Evolutionary conservation across 768 basidiomycete genomes (phyloP).

Genomic region (Podaxis sp.): DNA sequence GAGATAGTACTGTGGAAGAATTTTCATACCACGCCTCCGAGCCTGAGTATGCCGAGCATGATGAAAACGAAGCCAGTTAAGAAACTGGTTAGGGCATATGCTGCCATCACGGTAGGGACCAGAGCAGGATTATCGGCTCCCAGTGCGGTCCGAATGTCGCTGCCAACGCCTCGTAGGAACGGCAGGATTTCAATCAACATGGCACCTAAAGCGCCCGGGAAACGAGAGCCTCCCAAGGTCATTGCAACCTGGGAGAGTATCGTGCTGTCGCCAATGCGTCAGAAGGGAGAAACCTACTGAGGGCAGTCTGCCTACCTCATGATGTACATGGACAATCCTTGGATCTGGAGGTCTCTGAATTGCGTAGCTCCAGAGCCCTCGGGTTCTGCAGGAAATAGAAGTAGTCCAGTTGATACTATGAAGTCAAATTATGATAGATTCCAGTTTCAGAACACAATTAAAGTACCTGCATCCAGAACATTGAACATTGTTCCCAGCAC

Average conservation of each 20-base stretch:
- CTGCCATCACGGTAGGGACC: constrained; percentile 26
- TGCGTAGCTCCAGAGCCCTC: constrained; percentile 14
- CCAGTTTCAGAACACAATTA: background rate
- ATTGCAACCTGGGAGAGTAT: too few relatives aligned
- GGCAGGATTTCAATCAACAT: constrained; percentile 28
- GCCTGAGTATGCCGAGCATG: constrained; percentile 21
- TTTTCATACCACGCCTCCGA: constrained; percentile 20
- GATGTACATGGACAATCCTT: constrained; percentile 25
- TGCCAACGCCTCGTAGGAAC: constrained; percentile 22
- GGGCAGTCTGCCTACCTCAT: constrained; percentile 19
- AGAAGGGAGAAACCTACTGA: too few relatives aligned
- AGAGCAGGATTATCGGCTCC: constrained; percentile 23
- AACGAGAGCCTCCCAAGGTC: too few relatives aligned
- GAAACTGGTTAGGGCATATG: constrained; percentile 24
- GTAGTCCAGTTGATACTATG: constrained; percentile 22
- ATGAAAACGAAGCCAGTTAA: constrained; percentile 22
- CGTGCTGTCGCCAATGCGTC: too few relatives aligned
- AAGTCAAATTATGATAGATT: background rate
- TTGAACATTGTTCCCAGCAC: constrained; percentile 23
- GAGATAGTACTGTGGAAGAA: background rate
- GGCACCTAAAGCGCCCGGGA: constrained; percentile 22
- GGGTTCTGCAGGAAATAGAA: constrained; percentile 20
- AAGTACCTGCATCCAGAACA: constrained; percentile 19
- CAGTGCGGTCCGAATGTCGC: constrained; percentile 21
- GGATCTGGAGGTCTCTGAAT: constrained; percentile 22